A percentile compares a stretch with the other conserved stretches of the same genome.
Evolutionary conservation across 306 rosid species (phyloP).

Genomic region (Cucurbita pepo): DNA sequence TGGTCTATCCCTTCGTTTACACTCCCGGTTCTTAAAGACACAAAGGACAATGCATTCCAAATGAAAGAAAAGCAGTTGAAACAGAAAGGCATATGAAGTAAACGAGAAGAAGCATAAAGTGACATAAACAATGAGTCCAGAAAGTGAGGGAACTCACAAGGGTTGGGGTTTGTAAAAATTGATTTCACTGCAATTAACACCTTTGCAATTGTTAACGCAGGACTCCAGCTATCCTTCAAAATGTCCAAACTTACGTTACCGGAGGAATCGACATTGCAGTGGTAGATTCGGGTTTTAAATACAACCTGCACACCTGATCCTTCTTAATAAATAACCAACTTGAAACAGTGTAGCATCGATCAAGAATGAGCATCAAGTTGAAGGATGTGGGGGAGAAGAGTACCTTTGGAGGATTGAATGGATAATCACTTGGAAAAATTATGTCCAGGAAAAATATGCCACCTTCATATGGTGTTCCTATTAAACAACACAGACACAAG

Average conservation of each 20-base stretch:
- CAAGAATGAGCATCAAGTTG: neutral
- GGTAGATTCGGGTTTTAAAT: slow-evolving; percentile 80
- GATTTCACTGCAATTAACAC: slow-evolving; percentile 58
- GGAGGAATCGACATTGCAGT: slow-evolving; percentile 58
- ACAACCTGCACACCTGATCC: slow-evolving; percentile 38
- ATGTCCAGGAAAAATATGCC: slow-evolving; percentile 84
- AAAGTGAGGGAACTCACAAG: slow-evolving; percentile 39
- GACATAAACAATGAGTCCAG: neutral
- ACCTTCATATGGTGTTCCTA: slow-evolving; percentile 76
- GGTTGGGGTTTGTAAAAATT: slow-evolving; percentile 57
- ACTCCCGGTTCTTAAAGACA: neutral
- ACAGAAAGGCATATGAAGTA: neutral
- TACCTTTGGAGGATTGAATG: slow-evolving; percentile 83
- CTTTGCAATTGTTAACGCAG: slow-evolving; percentile 71
- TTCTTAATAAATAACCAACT: slow-evolving; percentile 1
- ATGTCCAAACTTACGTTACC: slow-evolving; percentile 55
- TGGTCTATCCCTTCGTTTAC: neutral
- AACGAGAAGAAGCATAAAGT: neutral
- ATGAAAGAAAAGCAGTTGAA: neutral
- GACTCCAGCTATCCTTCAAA: slow-evolving; percentile 87
- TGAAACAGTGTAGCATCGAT: neutral
- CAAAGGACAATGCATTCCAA: neutral
- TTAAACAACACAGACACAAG: slow-evolving; percentile 1
- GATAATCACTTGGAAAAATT: slow-evolving; percentile 65
- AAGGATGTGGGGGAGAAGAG: neutral